Conservation (phyloP, 1,139 yeast species). For the Suhomyces terraborum region DNA sequence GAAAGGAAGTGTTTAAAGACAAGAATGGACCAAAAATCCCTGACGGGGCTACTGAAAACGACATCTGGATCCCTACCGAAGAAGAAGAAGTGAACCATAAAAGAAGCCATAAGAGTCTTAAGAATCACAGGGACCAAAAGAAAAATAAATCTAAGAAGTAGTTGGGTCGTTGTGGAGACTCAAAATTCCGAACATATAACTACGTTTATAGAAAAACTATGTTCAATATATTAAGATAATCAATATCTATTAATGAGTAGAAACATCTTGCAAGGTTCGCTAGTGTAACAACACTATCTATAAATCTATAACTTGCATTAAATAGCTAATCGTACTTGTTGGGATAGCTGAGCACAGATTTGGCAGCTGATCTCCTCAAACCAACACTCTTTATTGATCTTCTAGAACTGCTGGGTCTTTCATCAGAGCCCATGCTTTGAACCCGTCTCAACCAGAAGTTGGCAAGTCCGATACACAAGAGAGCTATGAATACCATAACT, state of each 20-base stretch:
- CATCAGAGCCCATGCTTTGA: constrained; percentile 13
- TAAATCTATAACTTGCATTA: constrained; percentile 8
- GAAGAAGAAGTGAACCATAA: constrained; percentile 11
- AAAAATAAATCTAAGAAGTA: constrained; percentile 3
- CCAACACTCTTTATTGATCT: constrained; percentile 50
- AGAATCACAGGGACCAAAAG: too few relatives aligned
- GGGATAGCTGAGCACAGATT: constrained; percentile 46
- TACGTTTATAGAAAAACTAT: too few relatives aligned
- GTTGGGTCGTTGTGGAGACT: too few relatives aligned
- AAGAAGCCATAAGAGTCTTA: constrained; percentile 12
- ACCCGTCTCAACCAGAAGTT: constrained; percentile 37
- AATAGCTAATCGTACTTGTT: constrained; percentile 33
- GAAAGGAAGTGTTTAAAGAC: constrained; percentile 72
- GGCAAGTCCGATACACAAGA: constrained; percentile 36
- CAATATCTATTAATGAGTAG: not conserved
- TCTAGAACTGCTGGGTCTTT: constrained; percentile 21
- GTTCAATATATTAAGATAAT: too few relatives aligned
- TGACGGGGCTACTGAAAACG: constrained; percentile 36
- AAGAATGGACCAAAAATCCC: constrained; percentile 56
- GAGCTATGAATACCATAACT: constrained; percentile 37
- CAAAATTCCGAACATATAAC: too few relatives aligned
- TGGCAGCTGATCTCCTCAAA: constrained; percentile 40
- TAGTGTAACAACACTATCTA: constrained; percentile 4
- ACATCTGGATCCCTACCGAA: constrained; percentile 42
- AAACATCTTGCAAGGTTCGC: not conserved